These are phyloP conservation scores for Blumeria hordei DNA, from an alignment of 2,329 filamentous ascomycete genomes.

Conservation along the genomic window DNA sequence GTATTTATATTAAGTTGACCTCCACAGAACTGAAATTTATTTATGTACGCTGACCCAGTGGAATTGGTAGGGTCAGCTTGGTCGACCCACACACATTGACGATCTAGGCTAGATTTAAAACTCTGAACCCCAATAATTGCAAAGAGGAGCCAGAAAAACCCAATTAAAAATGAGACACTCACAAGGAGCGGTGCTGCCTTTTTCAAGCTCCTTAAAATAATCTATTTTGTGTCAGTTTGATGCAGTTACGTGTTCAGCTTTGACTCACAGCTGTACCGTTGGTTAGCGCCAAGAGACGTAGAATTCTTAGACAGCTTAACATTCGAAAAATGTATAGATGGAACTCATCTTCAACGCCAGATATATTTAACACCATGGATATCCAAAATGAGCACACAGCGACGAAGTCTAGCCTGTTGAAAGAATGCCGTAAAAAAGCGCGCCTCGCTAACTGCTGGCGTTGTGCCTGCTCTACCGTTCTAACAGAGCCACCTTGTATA, in stretches of 20 bases:
- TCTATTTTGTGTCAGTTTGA: conserved; percentile 21
- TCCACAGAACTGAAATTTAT: conserved; percentile 58
- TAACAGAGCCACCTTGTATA: conserved; percentile 33
- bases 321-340: conserved; percentile 86
- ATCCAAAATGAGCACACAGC: conserved; percentile 94
- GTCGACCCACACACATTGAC: conserved; percentile 58
- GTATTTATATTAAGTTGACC: conserved; percentile 45
- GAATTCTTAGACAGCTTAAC: conserved; percentile 82
- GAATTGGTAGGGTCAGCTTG: conserved; percentile 28
- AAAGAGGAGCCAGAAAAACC: conserved; percentile 95
- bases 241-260: neutral
- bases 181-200: conserved; percentile 80
- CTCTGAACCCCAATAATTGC: conserved; percentile 92
- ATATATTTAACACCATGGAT: conserved; percentile 49
- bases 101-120: conserved; percentile 64
- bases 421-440: conserved; percentile 82
- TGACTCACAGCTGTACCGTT: conserved; percentile 65
- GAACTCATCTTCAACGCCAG: conserved; percentile 39
- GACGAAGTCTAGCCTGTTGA: conserved; percentile 86
- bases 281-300: conserved; percentile 74
- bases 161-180: conserved; percentile 79
- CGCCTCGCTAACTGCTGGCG: conserved; percentile 67
- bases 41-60: conserved; percentile 28
- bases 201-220: conserved; percentile 85
- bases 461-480: conserved; percentile 52